These are phyloP conservation scores for Solanum pennellii DNA, from an alignment of 257 asterid genomes.

Conservation along the genomic window DNA sequence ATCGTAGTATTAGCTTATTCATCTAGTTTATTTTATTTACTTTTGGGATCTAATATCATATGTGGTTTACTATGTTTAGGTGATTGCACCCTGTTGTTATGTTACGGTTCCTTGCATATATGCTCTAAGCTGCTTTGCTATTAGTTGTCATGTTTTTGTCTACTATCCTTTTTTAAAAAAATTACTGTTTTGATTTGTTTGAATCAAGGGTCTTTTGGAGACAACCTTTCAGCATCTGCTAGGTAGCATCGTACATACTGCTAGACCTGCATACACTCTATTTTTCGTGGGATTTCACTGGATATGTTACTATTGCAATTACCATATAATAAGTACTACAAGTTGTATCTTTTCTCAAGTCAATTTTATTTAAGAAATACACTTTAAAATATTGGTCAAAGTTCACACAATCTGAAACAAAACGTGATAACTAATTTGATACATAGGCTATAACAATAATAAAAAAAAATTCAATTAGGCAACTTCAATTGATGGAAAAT, in stretches of 20 bases:
- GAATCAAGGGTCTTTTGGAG: too few relatives aligned
- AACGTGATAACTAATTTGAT: background rate
- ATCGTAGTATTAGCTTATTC: background rate
- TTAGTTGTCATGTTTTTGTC: background rate
- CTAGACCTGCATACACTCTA: background rate
- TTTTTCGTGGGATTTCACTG: background rate
- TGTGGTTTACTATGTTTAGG: background rate
- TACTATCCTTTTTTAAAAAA: accelerated
- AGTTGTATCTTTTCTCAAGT: background rate
- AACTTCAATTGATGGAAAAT: background rate
- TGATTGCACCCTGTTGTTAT: background rate
- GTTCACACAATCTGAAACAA: background rate
- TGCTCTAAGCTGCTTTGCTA: background rate
- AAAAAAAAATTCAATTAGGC: background rate
- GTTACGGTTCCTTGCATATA: background rate
- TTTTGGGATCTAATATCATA: background rate
- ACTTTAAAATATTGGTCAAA: background rate
- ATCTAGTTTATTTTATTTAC: background rate
- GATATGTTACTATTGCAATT: background rate
- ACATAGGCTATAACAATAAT: too few relatives aligned
- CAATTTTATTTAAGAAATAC: background rate
- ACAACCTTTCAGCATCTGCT: accelerated
- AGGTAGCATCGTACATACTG: background rate
- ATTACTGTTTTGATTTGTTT: background rate
- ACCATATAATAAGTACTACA: background rate